Percentiles rank a stretch among this genome's conserved stretches.
Conservation (phyloP, 257 asterid species). For the Solanum appendiculatum region DNA sequence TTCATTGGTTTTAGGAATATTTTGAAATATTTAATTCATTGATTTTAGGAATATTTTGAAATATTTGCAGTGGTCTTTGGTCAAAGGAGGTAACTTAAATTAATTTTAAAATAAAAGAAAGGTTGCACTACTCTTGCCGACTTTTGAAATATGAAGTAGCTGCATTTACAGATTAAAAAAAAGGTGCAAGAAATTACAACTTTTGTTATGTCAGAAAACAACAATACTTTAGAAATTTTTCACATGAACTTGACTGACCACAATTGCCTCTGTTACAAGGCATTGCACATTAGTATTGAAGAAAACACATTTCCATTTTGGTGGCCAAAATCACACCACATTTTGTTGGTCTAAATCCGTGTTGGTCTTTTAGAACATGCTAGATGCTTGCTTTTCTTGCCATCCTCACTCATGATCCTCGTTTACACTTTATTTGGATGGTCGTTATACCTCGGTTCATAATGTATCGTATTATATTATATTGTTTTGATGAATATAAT, state of each 20-base stretch:
- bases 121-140: background rate
- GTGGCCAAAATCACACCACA: background rate
- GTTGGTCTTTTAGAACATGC: background rate
- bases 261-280: background rate
- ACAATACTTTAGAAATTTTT: background rate
- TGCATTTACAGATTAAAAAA: background rate
- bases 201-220: background rate
- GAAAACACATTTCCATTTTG: background rate
- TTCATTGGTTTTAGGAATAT: background rate
- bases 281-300: background rate
- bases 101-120: background rate
- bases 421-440: background rate
- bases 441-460: background rate
- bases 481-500: background rate
- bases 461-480: too few species aligned
- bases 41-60: background rate
- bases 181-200: background rate
- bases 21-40: background rate
- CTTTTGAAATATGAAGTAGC: background rate
- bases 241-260: background rate
- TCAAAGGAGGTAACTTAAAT: conserved; percentile 1
- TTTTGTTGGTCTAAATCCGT: background rate
- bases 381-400: background rate
- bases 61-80: background rate
- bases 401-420: background rate